phyloP scores from a whole-genome alignment of 1,139 yeast species.

The Entelexis sorbosivorans region DNA sequence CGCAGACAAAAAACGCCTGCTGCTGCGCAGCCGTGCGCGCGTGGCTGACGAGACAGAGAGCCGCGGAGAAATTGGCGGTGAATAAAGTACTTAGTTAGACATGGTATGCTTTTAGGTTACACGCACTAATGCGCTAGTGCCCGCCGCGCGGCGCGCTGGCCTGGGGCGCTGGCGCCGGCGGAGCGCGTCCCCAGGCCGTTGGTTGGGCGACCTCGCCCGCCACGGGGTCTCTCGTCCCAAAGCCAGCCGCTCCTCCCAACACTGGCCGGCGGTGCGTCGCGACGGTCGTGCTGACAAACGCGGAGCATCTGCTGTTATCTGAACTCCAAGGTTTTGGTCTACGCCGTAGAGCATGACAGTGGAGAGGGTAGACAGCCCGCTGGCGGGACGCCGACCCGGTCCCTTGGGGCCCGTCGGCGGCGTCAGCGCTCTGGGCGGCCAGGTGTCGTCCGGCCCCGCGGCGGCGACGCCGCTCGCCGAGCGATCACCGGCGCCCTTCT shows the following conservation, averaged over 20 bases:
- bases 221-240: neutral
- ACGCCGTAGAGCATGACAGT: slow-evolving; percentile 12
- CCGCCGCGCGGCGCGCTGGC: no score
- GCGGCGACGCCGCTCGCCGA: neutral
- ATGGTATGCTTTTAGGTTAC: no score
- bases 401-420: slow-evolving; percentile 4
- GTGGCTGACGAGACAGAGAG: no score
- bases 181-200: no score
- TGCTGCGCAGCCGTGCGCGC: neutral
- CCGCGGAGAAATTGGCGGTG: no score
- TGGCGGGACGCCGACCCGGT: slow-evolving; percentile 22
- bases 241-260: neutral
- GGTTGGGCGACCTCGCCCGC: no score
- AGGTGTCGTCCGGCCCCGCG: slow-evolving; percentile 1
- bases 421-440: slow-evolving; percentile 3
- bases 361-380: slow-evolving; percentile 24
- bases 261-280: neutral
- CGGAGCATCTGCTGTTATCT: neutral
- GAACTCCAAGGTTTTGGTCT: neutral
- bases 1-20: no score
- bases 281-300: neutral
- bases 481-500: slow-evolving; percentile 14
- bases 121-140: no score
- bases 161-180: no score
- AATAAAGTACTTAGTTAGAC: no score